Evolutionary conservation across 306 rosid species (phyloP).

Genomic region (Malus sylvestris): DNA sequence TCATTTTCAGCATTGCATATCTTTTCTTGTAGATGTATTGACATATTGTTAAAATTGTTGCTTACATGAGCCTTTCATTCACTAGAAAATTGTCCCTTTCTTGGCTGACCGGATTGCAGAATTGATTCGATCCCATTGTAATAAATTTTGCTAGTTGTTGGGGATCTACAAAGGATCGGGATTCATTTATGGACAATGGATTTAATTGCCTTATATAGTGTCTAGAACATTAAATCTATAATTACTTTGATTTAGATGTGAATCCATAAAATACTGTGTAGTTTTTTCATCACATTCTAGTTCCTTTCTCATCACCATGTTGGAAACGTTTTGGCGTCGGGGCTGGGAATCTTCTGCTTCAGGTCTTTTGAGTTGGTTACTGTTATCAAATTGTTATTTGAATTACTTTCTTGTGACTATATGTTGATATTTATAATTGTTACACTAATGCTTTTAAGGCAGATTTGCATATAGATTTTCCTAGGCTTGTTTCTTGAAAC

Average conservation of each 20-base stretch:
- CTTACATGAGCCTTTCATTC: not conserved
- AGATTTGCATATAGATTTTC: not conserved
- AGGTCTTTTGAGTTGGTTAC: not conserved
- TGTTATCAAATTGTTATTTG: not conserved
- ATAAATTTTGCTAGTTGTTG: too few relatives aligned
- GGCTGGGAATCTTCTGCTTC: not conserved
- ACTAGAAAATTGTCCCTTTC: too few relatives aligned
- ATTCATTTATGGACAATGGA: too few relatives aligned
- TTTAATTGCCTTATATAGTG: too few relatives aligned
- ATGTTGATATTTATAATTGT: not conserved
- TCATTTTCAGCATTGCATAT: not conserved
- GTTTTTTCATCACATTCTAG: not conserved
- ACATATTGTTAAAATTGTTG: not conserved
- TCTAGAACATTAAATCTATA: too few relatives aligned
- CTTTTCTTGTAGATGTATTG: not conserved
- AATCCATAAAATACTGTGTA: too few relatives aligned
- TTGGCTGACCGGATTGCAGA: too few relatives aligned
- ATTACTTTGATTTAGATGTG: not conserved
- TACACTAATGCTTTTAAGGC: not conserved
- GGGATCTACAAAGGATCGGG: too few relatives aligned
- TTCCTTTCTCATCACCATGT: not conserved
- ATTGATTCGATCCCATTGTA: too few relatives aligned
- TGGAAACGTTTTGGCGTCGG: not conserved
- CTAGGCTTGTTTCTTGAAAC: not conserved
- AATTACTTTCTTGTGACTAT: not conserved